Conservation (phyloP, 2,329 filamentous ascomycete species). For the Ophiostoma ips region DNA sequence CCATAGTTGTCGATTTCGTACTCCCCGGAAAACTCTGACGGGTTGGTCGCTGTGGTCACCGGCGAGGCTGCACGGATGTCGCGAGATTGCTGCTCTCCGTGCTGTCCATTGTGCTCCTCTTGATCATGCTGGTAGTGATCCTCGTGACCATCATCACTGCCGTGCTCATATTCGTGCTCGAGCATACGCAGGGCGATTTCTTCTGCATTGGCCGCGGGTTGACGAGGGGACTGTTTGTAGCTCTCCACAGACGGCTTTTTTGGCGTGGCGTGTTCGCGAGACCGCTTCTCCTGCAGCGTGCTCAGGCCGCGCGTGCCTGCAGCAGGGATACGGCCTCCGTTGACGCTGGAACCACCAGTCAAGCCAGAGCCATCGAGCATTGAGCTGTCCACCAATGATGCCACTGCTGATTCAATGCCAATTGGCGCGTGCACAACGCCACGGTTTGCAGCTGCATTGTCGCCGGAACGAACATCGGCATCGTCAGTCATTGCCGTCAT, state of each 20-base stretch:
- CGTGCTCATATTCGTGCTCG: not conserved
- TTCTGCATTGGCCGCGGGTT: constrained; percentile 20
- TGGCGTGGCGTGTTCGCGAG: constrained; percentile 19
- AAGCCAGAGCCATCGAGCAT: constrained; percentile 53
- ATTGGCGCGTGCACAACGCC: constrained; percentile 58
- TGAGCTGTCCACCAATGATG: constrained; percentile 71
- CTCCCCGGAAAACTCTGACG: constrained; percentile 32
- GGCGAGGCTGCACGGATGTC: constrained; percentile 22
- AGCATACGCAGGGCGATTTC: constrained; percentile 6
- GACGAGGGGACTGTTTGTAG: constrained; percentile 22
- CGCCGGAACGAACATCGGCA: constrained; percentile 51
- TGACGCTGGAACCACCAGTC: constrained; percentile 41
- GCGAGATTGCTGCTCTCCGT: constrained; percentile 15
- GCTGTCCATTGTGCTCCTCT: not conserved
- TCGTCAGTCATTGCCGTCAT: constrained; percentile 28
- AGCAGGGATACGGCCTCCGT: constrained; percentile 32
- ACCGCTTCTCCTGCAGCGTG: constrained; percentile 21
- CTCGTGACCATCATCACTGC: not conserved
- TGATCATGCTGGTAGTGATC: not conserved
- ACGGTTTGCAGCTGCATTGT: constrained; percentile 57
- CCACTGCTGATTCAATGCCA: constrained; percentile 78
- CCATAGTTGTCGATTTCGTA: constrained; percentile 46
- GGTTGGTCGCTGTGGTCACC: constrained; percentile 11
- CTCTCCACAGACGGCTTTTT: constrained; percentile 26
- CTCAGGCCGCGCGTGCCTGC: constrained; percentile 20